Conservation (phyloP, 1,284 basidiomycete genomes). For the Pseudozyma flocculosa region DNA sequence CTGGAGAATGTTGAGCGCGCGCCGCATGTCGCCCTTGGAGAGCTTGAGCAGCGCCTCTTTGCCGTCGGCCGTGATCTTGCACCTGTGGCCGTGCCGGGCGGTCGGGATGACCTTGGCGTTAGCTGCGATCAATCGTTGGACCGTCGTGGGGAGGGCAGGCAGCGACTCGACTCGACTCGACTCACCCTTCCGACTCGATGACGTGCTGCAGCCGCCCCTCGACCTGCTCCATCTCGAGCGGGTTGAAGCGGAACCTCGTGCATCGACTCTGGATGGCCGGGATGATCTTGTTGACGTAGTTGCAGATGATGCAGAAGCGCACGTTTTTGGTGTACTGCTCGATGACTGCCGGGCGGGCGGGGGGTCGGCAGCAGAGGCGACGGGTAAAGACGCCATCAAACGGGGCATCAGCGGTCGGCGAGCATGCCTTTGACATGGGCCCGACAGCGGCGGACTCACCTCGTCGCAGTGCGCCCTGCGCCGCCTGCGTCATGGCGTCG, state of each 20-base stretch:
- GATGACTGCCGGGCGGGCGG: constrained; percentile 67
- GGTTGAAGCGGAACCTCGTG: constrained; percentile 93
- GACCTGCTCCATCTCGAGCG: constrained; percentile 81
- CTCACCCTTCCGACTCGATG: constrained; percentile 78
- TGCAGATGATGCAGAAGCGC: constrained; percentile 99
- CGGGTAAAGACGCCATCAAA: neutral
- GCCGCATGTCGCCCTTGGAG: constrained; percentile 94
- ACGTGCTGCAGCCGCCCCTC: constrained; percentile 78
- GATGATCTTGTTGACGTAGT: constrained; percentile 99
- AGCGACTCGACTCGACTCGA: too few species aligned
- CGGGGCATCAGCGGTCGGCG: too few species aligned
- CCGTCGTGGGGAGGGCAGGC: neutral
- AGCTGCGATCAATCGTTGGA: too few species aligned
- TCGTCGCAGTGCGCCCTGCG: constrained; percentile 90
- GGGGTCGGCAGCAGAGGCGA: neutral
- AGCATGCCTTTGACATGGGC: too few species aligned
- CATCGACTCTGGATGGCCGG: constrained; percentile 98
- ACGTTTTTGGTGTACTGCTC: constrained; percentile 99
- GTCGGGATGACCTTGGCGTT: neutral
- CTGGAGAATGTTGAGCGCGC: constrained; percentile 92
- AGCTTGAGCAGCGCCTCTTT: constrained; percentile 86
- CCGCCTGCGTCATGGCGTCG: constrained; percentile 99
- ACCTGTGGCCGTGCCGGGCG: constrained; percentile 62
- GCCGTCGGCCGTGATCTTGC: constrained; percentile 82
- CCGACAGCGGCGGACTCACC: constrained; percentile 58